phyloP scores from a whole-genome alignment of 169 alveolate species.

The Theileria parva region DNA sequence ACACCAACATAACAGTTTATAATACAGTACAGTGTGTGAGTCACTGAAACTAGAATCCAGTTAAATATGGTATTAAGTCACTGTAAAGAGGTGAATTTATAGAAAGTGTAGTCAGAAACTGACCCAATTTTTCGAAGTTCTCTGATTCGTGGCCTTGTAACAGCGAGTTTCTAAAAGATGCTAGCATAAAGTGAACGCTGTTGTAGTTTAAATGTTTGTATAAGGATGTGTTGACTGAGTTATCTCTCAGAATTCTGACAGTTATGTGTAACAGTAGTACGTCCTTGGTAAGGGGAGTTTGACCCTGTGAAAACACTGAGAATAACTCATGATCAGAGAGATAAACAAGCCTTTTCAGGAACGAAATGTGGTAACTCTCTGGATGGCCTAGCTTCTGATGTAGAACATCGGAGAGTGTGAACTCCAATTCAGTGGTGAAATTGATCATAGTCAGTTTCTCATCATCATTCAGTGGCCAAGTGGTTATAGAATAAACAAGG shows the following conservation, averaged over 20 bases:
- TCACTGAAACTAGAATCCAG: background rate
- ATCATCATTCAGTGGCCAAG: constrained; percentile 64
- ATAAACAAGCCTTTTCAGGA: constrained; percentile 45
- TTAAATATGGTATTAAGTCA: background rate
- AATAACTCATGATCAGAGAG: constrained; percentile 37
- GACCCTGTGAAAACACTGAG: constrained; percentile 3
- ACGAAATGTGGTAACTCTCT: constrained; percentile 45
- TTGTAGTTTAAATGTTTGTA: constrained; percentile 1
- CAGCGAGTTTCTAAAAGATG: constrained; percentile 27
- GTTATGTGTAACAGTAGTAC: constrained; percentile 46
- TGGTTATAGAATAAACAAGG: constrained; percentile 48
- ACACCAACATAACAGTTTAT: no score
- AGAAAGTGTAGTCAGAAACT: background rate
- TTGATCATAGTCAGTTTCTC: constrained; percentile 44
- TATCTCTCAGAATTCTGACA: constrained; percentile 17
- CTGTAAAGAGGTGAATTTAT: constrained; percentile 2
- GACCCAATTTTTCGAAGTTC: background rate
- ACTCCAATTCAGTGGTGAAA: constrained; percentile 59
- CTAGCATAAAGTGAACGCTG: constrained; percentile 35
- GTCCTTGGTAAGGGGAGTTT: constrained; percentile 38
- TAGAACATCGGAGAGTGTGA: constrained; percentile 54
- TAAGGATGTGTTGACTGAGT: background rate
- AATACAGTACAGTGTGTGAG: background rate
- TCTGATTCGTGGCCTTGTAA: constrained; percentile 6
- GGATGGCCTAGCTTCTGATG: constrained; percentile 33